Conservation (phyloP, 1,139 yeast genomes). For the Martiniozyma asiatica region DNA sequence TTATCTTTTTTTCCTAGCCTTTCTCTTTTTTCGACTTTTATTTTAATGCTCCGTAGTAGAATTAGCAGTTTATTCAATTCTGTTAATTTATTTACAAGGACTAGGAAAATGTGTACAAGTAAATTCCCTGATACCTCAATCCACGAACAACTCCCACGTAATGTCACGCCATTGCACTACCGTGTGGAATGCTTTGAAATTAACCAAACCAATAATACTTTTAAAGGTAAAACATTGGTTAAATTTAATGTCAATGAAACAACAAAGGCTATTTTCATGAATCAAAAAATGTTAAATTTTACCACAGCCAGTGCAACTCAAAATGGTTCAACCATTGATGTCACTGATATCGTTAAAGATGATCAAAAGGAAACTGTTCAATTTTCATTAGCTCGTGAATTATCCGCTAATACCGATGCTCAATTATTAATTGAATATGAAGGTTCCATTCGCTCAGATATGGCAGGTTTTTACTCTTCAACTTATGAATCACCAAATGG, state of each 20-base stretch:
- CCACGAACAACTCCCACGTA: constrained; percentile 34
- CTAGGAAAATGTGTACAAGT: no score
- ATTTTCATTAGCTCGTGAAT: constrained; percentile 33
- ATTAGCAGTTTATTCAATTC: no score
- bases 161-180: constrained; percentile 33
- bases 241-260: constrained; percentile 24
- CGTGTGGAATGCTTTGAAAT: constrained; percentile 29
- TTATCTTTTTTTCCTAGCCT: not conserved
- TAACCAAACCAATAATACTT: constrained; percentile 23
- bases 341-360: constrained; percentile 9
- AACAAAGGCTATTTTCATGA: constrained; percentile 31
- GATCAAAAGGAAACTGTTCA: constrained; percentile 46
- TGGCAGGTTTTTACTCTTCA: constrained; percentile 85
- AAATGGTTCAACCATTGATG: constrained; percentile 11
- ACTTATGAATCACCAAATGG: constrained; percentile 42
- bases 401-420: constrained; percentile 25
- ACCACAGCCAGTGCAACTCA: constrained; percentile 11
- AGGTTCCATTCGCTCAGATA: constrained; percentile 46
- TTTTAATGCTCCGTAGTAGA: not conserved
- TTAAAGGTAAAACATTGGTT: constrained; percentile 31
- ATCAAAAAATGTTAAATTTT: constrained; percentile 26
- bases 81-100: no score
- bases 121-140: constrained; percentile 16
- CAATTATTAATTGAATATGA: constrained; percentile 28
- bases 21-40: no score